A percentile compares a stretch with the other conserved stretches of the same genome.
These are phyloP conservation scores for Diaporthe sp. DNA, from an alignment of 2,329 filamentous ascomycete genomes.

Conservation along the genomic window DNA sequence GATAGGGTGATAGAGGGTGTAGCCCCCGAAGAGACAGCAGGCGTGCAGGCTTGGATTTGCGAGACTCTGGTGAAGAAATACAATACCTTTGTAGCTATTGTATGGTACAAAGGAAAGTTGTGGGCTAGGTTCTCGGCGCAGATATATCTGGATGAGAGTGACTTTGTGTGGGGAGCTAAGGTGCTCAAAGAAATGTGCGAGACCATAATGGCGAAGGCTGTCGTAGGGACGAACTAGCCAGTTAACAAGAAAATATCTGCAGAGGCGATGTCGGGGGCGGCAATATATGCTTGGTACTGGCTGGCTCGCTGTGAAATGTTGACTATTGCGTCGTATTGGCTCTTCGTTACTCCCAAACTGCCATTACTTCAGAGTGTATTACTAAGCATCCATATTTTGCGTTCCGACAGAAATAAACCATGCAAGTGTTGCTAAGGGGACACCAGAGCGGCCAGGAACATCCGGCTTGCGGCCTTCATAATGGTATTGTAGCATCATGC, in stretches of 20 bases:
- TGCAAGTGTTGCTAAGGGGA: no score
- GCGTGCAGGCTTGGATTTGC: conserved; percentile 61
- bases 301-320: neutral
- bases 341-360: no score
- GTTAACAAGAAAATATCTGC: neutral
- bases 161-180: conserved; percentile 78
- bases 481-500: no score
- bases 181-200: conserved; percentile 62
- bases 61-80: conserved; percentile 63
- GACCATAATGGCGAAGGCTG: neutral
- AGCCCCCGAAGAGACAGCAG: neutral
- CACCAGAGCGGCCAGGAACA: no score
- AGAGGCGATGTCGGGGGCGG: no score
- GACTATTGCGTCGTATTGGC: neutral
- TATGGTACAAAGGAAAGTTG: conserved; percentile 67
- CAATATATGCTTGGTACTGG: no score
- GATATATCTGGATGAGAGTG: conserved; percentile 80
- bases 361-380: no score
- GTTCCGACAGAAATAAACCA: no score
- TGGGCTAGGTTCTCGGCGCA: conserved; percentile 84
- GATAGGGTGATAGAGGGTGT: neutral
- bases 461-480: no score
- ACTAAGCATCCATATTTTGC: no score
- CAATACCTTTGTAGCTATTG: conserved; percentile 77
- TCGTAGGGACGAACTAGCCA: neutral